Conservation (phyloP, 2,329 filamentous ascomycete species). For the Bipolaris bicolor region DNA sequence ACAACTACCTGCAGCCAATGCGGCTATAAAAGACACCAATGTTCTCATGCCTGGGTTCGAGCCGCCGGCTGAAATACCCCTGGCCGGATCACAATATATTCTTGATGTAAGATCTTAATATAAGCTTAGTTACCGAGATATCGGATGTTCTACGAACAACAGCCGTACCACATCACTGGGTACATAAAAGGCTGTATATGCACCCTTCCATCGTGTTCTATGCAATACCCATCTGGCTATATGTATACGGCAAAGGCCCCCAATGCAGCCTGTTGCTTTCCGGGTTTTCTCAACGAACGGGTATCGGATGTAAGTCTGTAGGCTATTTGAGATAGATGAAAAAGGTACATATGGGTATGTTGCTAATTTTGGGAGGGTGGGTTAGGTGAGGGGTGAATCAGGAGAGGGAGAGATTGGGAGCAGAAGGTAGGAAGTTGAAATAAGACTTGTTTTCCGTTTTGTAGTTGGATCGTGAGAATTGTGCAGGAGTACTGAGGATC, state of each 20-base stretch:
- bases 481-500: too few relatives aligned
- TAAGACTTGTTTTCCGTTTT: neutral
- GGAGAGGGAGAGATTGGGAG: too few relatives aligned
- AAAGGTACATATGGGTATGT: neutral
- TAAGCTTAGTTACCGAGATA: neutral
- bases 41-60: neutral
- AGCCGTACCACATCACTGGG: neutral
- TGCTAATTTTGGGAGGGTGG: neutral
- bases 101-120: neutral
- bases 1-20: neutral
- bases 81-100: neutral
- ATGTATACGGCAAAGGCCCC: neutral
- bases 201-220: neutral
- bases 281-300: neutral
- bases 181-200: neutral
- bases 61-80: conserved; percentile 2
- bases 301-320: neutral
- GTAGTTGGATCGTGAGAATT: too few relatives aligned
- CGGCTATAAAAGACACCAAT: neutral
- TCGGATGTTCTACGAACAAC: neutral
- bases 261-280: neutral
- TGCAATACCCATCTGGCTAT: neutral
- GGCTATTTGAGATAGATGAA: neutral
- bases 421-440: neutral
- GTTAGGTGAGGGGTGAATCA: neutral